Conservation (phyloP, 345 rosid species). For the Gynandropsis gynandra region DNA sequence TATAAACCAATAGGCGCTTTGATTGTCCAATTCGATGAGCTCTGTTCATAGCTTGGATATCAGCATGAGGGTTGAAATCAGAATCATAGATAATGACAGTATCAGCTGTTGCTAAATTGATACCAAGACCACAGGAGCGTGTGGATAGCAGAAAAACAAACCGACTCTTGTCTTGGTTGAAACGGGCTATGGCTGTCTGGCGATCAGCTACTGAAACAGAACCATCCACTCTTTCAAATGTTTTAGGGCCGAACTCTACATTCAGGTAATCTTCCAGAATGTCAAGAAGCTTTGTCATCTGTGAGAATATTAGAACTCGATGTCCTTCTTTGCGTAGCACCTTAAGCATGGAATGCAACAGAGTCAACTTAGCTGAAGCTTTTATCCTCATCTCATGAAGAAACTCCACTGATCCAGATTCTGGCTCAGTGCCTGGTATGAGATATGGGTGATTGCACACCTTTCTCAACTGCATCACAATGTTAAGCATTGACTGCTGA, state of each 20-base stretch:
- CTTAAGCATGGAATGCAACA: conserved; percentile 96
- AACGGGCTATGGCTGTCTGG: conserved; percentile 86
- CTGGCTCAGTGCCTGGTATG: conserved; percentile 98
- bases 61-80: conserved; percentile 99
- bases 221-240: conserved; percentile 98
- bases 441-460: conserved; percentile 99
- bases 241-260: conserved; percentile 94
- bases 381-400: conserved; percentile 99
- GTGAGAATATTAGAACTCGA: conserved; percentile 94
- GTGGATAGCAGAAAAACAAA: conserved; percentile 97
- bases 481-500: conserved; percentile 96
- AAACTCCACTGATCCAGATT: conserved; percentile 92
- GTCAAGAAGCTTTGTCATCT: conserved; percentile 99
- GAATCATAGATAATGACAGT: conserved; percentile 98
- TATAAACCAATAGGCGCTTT: conserved; percentile 87
- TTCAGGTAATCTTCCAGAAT: conserved; percentile 94
- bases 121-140: conserved; percentile 99
- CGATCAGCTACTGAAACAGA: conserved; percentile 96
- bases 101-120: conserved; percentile 97
- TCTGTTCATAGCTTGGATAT: conserved; percentile 98
- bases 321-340: conserved; percentile 80
- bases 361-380: conserved; percentile 94
- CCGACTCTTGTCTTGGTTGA: conserved; percentile 91
- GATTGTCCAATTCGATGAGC: conserved; percentile 99
- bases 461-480: conserved; percentile 99